phyloP scores from a whole-genome alignment of 2,329 filamentous ascomycete species.

The Alternaria novae-zelandiae region DNA sequence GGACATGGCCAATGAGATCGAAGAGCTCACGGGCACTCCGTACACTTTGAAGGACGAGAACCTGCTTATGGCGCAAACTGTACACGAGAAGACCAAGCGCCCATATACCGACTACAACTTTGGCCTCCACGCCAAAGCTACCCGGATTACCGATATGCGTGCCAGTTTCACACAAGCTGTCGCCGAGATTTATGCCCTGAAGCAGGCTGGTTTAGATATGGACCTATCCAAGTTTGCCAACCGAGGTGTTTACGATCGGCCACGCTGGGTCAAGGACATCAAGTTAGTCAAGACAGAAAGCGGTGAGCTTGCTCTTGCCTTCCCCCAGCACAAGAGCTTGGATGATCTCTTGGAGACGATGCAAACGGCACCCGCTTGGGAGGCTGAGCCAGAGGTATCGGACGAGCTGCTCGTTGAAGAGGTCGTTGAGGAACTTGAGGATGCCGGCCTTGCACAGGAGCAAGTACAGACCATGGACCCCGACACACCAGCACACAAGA shows the following conservation, averaged over 20 bases:
- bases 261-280: constrained; percentile 38
- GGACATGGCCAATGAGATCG: constrained; percentile 40
- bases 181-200: constrained; percentile 61
- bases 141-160: constrained; percentile 24
- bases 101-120: constrained; percentile 39
- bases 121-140: constrained; percentile 26
- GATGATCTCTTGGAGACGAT: constrained; percentile 33
- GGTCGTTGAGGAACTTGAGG: constrained; percentile 19
- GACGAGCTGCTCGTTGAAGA: constrained; percentile 31
- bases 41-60: constrained; percentile 40
- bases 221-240: constrained; percentile 35
- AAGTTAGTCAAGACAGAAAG: constrained; percentile 27
- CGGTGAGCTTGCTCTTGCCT: constrained; percentile 31
- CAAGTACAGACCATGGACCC: constrained; percentile 34
- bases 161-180: constrained; percentile 61
- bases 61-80: constrained; percentile 35
- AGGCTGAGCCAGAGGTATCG: constrained; percentile 12
- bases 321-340: constrained; percentile 25
- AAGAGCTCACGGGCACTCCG: constrained; percentile 38
- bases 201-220: constrained; percentile 34
- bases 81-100: constrained; percentile 43
- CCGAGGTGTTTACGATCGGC: constrained; percentile 35
- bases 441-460: constrained; percentile 14
- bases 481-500: constrained; percentile 32
- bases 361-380: constrained; percentile 27